These are phyloP conservation scores for Yamadazyma triangularis DNA, from an alignment of 1,139 yeast genomes.

Conservation along the genomic window DNA sequence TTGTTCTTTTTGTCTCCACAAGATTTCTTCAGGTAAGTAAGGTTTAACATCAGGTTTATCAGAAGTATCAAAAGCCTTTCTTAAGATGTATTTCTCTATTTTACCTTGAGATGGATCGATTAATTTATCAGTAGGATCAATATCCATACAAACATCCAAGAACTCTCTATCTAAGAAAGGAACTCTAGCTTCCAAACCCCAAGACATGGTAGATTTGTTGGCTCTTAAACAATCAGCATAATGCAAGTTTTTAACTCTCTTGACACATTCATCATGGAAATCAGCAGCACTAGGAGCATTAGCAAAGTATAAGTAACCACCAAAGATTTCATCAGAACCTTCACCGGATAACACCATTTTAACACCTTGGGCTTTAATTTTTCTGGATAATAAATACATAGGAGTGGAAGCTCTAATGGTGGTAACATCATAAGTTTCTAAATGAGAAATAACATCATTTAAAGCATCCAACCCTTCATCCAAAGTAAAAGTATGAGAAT, in stretches of 20 bases:
- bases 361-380: conserved; percentile 98
- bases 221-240: conserved; percentile 97
- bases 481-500: conserved; percentile 94
- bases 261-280: conserved; percentile 93
- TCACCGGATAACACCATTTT: conserved; percentile 99
- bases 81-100: conserved; percentile 90
- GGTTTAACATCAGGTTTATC: conserved; percentile 69
- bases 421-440: conserved; percentile 97
- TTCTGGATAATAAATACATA: conserved; percentile 92
- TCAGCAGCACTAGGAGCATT: conserved; percentile 89
- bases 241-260: conserved; percentile 95
- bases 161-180: conserved; percentile 96
- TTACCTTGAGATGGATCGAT: conserved; percentile 64
- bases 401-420: conserved; percentile 99
- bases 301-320: conserved; percentile 96
- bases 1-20: conserved; percentile 99
- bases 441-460: conserved; percentile 88
- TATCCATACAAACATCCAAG: conserved; percentile 90
- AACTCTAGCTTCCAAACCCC: conserved; percentile 99
- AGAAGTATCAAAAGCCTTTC: conserved; percentile 93
- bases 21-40: conserved; percentile 90
- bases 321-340: conserved; percentile 98
- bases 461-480: conserved; percentile 96
- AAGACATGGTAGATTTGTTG: conserved; percentile 98
- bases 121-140: conserved; percentile 87